A percentile compares a stretch with the other conserved stretches of the same genome.
These are phyloP conservation scores for Nicotiana sylvestris DNA, from an alignment of 257 asterid species.

Conservation along the genomic window DNA sequence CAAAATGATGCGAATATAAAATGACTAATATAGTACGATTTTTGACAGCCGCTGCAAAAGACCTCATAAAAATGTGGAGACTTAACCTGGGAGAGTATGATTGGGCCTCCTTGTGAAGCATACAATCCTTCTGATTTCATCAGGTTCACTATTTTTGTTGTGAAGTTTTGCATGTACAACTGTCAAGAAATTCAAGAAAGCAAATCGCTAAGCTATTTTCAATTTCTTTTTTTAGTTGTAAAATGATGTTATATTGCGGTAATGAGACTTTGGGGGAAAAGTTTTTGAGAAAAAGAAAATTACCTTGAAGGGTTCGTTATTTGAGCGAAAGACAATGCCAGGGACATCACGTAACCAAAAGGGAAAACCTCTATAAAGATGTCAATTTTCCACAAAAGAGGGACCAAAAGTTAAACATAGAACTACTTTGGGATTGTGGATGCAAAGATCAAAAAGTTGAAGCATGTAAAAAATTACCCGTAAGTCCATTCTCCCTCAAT, in stretches of 20 bases:
- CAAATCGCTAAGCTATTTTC: neutral
- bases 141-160: constrained; percentile 61
- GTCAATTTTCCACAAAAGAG: neutral
- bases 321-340: constrained; percentile 53
- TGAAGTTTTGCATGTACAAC: constrained; percentile 68
- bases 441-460: neutral
- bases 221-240: neutral
- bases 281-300: neutral
- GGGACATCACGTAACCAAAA: constrained; percentile 91
- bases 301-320: constrained; percentile 83
- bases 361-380: constrained; percentile 62
- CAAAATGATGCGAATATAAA: neutral
- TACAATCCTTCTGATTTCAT: constrained; percentile 67
- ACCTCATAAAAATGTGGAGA: neutral
- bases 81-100: constrained; percentile 72
- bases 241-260: neutral
- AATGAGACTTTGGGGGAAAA: neutral
- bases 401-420: neutral
- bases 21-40: neutral
- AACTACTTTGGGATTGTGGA: neutral
- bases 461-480: constrained; percentile 45
- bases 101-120: constrained; percentile 95
- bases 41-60: neutral
- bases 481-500: constrained; percentile 84
- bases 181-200: constrained; percentile 11